These are phyloP conservation scores for Triangularia verruculosa DNA, from an alignment of 2,329 filamentous ascomycete species.

Conservation along the genomic window DNA sequence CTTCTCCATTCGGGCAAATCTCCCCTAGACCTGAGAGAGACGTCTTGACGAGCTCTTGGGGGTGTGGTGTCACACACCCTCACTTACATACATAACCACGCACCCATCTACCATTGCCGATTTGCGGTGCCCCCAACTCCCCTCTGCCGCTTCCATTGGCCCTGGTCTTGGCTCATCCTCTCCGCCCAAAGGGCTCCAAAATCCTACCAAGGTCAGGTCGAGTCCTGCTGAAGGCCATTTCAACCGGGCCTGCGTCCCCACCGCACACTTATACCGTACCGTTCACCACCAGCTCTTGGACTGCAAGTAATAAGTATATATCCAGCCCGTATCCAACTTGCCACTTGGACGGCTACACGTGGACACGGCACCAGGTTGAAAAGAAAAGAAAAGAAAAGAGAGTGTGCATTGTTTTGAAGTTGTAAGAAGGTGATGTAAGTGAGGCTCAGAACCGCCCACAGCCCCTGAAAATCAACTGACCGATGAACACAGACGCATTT, in stretches of 20 bases:
- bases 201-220: constrained; percentile 16
- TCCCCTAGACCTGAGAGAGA: neutral
- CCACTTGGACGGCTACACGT: neutral
- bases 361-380: neutral
- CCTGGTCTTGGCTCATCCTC: constrained; percentile 5
- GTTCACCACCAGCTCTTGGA: neutral
- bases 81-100: constrained; percentile 6
- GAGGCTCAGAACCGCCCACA: neutral
- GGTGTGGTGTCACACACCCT: constrained; percentile 12
- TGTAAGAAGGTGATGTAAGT: neutral
- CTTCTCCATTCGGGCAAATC: constrained; percentile 5
- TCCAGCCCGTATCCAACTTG: constrained; percentile 4
- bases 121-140: constrained; percentile 13
- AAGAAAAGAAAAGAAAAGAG: neutral
- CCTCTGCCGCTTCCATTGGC: constrained; percentile 20
- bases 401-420: neutral
- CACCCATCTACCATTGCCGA: constrained; percentile 16
- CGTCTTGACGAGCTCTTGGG: neutral
- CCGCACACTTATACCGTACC: constrained; percentile 5
- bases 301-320: neutral
- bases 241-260: constrained; percentile 7
- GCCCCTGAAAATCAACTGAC: neutral
- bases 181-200: constrained; percentile 9
- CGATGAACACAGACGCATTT: neutral
- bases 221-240: neutral